Evolutionary conservation across 2,329 filamentous ascomycete genomes (phyloP), one percentile per base, ranked within the genome.

Genomic region (Sphaerostilbella broomeana): DNA sequence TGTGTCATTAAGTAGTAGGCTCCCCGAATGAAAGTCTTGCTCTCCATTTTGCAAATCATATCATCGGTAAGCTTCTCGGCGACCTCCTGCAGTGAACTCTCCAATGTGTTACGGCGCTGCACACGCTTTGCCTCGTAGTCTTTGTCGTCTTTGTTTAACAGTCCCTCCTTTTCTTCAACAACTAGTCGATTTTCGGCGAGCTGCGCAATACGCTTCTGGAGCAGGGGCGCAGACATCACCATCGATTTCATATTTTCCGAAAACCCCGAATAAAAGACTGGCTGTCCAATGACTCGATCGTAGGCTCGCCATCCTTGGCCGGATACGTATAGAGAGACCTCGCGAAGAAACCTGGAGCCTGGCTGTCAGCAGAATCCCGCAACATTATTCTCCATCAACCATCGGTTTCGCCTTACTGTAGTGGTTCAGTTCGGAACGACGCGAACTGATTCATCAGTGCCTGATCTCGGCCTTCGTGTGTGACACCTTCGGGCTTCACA

Each of bases 31-130:
- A 97, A 97, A 2, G 77, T 70, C 58, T 89, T 94, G 69, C 84
- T 94, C 63, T 98, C 92, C 73, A 97, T 90, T 65, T 98, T 98
- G 75, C 90, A 97, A 46, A 98, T 95, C 92, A 98, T 97, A 47
- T 83, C 79, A 56, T 95, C 87, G 17, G 88, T 86, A 75, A 92
- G 81, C 49, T 83, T 81, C 47, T 92, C 86, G 4, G 86, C 84
- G 4, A 95, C 81, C 55, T 95, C 81, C 39, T 79, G 73, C 31
- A 98, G 67, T 42, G 81, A 81, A 25, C 71, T 69, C 55, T 88
- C 80, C 40, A 97, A 77, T 51, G 84, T 78, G 40, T 65, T 68
- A 38, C 71, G 75, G 40, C 76, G 68, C 46, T 72, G 73, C 4
- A 65, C 64, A 40, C 72, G 69, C 58, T 77, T 69, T 21, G 56